Conservation (phyloP, 305 asterid species). For the Fraxinus nigra region DNA sequence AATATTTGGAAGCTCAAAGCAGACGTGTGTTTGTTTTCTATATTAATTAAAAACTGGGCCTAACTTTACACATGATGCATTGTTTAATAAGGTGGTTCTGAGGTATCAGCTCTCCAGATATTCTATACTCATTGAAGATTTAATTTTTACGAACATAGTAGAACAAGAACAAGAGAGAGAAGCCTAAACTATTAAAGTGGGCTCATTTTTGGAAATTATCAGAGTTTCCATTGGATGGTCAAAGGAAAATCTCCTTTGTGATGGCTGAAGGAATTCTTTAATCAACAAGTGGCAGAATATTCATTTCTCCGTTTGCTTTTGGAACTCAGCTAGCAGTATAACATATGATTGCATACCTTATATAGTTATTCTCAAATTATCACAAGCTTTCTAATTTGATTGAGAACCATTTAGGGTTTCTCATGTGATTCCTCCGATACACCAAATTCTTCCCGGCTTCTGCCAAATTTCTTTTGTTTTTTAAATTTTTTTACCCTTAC, state of each 20-base stretch:
- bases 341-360: not conserved
- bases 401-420: not conserved
- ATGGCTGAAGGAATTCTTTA: not conserved
- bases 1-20: not conserved
- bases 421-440: not conserved
- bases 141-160: not conserved
- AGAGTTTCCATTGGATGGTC: not conserved
- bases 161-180: not conserved
- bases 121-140: not conserved
- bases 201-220: not conserved
- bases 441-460: not conserved
- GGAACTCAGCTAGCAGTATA: not conserved
- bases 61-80: not conserved
- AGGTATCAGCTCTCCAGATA: slow-evolving; percentile 2
- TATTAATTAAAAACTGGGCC: not conserved
- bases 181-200: not conserved
- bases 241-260: not conserved
- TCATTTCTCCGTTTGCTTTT: not conserved
- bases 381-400: not conserved
- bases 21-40: not conserved
- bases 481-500: not conserved
- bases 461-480: not conserved
- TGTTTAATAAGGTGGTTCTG: not conserved
- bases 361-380: not conserved
- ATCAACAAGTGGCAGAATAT: not conserved